phyloP scores from a whole-genome alignment of 1,139 yeast genomes.

The Blastobotrys serpentis region DNA sequence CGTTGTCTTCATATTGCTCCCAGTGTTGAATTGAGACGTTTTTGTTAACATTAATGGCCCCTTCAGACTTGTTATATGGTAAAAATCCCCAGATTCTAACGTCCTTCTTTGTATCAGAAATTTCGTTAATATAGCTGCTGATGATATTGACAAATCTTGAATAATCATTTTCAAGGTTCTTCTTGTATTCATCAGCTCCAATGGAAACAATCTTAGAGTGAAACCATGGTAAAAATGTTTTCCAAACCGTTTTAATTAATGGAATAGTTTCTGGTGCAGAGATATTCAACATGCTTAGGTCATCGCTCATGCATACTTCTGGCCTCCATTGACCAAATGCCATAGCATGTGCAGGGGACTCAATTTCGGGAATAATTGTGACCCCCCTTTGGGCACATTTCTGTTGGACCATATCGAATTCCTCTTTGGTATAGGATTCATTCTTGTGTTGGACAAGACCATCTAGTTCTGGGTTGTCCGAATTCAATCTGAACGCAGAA shows the following conservation, averaged over 20 bases:
- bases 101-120: constrained; percentile 3
- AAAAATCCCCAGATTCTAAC: constrained; percentile 11
- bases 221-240: constrained; percentile 12
- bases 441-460: constrained; percentile 6
- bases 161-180: constrained; percentile 1
- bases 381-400: constrained; percentile 11
- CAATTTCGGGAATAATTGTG: constrained; percentile 11
- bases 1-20: constrained; percentile 4
- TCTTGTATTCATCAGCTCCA: constrained; percentile 9
- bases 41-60: constrained; percentile 5
- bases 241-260: constrained; percentile 7
- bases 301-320: constrained; percentile 2
- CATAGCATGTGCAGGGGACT: constrained; percentile 11
- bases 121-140: neutral
- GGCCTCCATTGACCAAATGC: constrained; percentile 7
- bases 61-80: constrained; percentile 3
- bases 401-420: constrained; percentile 8
- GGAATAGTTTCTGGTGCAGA: constrained; percentile 9
- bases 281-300: constrained; percentile 8
- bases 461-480: constrained; percentile 9
- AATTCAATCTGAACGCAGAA: constrained; percentile 10
- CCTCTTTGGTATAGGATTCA: constrained; percentile 11
- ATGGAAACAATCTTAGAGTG: constrained; percentile 9
- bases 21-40: constrained; percentile 12
- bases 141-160: constrained; percentile 2